Conservation (phyloP, 2,329 filamentous ascomycete genomes). For the Fusarium marasasianum region DNA sequence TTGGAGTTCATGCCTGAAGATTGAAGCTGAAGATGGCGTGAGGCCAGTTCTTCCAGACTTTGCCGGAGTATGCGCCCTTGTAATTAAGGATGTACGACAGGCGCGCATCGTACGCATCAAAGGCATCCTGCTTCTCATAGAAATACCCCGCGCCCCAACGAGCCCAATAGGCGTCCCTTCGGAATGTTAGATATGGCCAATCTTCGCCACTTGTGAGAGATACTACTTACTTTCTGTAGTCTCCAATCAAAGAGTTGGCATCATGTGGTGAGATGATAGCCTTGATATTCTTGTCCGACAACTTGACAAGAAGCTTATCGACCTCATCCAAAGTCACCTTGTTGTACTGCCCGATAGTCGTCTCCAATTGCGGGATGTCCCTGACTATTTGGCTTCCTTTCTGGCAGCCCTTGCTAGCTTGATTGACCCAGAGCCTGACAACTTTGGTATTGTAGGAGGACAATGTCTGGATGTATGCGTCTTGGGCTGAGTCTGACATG, state of each 20-base stretch:
- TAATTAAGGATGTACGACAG: not conserved
- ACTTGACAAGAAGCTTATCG: not conserved
- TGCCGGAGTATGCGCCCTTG: not conserved
- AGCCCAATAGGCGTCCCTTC: not conserved
- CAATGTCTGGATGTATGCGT: not conserved
- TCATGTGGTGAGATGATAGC: not conserved
- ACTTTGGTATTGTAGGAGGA: not conserved
- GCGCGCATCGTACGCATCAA: not conserved
- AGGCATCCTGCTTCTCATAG: not conserved
- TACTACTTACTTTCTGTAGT: not conserved
- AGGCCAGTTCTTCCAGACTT: conserved; percentile 1
- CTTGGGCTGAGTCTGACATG: not conserved
- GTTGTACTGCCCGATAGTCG: not conserved
- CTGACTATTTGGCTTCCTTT: not conserved
- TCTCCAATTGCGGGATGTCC: not conserved
- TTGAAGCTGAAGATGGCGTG: not conserved
- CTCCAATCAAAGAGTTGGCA: not conserved
- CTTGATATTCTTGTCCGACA: not conserved
- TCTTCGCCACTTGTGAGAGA: rapidly evolving
- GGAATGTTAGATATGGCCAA: rapidly evolving
- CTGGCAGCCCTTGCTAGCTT: not conserved
- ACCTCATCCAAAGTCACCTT: not conserved
- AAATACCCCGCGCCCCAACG: not conserved
- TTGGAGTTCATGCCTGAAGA: not conserved
- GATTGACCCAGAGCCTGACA: not conserved